Conservation (phyloP, 306 rosid species). For the Vigna radiata region DNA sequence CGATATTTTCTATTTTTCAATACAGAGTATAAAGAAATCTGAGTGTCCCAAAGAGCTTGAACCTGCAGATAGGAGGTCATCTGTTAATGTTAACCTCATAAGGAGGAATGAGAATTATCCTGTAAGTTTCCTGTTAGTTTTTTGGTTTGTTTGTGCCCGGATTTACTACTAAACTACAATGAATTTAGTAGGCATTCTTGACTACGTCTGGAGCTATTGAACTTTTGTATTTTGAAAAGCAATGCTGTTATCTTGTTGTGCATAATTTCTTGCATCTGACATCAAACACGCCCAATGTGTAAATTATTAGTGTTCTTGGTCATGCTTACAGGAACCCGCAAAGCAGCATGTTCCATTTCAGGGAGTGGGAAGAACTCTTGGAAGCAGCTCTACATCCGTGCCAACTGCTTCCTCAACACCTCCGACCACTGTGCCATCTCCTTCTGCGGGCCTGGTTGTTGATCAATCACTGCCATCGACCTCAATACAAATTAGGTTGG, state of each 20-base stretch:
- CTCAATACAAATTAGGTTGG: constrained; percentile 86
- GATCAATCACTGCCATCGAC: constrained; percentile 83
- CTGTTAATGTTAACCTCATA: constrained; percentile 87
- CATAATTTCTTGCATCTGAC: constrained; percentile 15
- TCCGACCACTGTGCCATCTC: constrained; percentile 52
- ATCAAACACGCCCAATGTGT: neutral
- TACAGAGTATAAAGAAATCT: constrained; percentile 88
- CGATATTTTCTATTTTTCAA: constrained; percentile 39
- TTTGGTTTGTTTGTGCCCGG: constrained; percentile 35
- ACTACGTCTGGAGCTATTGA: constrained; percentile 16
- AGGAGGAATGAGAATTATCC: constrained; percentile 83
- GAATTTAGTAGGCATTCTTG: constrained; percentile 18
- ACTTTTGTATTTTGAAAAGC: constrained; percentile 21
- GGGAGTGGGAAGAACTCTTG: constrained; percentile 95
- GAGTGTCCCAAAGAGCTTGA: constrained; percentile 97
- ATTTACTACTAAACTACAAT: constrained; percentile 2
- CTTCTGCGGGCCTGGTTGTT: constrained; percentile 61
- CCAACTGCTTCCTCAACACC: constrained; percentile 47
- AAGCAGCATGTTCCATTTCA: constrained; percentile 71
- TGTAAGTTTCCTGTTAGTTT: constrained; percentile 62
- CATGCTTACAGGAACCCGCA: constrained; percentile 73
- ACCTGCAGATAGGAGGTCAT: constrained; percentile 77
- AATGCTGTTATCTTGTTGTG: neutral
- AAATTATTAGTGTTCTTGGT: constrained; percentile 19
- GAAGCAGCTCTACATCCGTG: constrained; percentile 73